Percentiles rank a stretch among this genome's conserved stretches.
Conservation (phyloP, 768 basidiomycete species). For the Lentinula sp. region DNA sequence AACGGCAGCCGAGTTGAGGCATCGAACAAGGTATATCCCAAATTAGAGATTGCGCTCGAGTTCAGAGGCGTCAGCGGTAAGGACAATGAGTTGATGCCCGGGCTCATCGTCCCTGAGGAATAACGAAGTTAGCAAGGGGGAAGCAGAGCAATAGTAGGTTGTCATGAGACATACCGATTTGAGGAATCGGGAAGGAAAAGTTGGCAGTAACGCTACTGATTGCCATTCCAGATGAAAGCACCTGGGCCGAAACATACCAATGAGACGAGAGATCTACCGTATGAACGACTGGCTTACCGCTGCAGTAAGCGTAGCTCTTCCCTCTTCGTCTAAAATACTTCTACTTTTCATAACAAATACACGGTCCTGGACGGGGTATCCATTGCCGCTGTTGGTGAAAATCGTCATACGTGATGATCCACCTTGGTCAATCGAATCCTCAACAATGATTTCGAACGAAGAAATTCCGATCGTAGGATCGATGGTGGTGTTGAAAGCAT, state of each 20-base stretch:
- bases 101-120: not conserved
- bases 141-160: not conserved
- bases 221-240: not conserved
- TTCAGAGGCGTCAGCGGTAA: not conserved
- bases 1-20: not conserved
- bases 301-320: not conserved
- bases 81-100: not conserved
- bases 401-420: not conserved
- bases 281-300: not conserved
- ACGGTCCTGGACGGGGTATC: not conserved
- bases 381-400: not conserved
- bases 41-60: not conserved
- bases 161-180: not conserved
- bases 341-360: not conserved
- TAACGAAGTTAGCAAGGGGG: not conserved
- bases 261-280: not conserved
- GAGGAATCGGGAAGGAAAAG: not conserved
- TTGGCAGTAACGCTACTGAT: not conserved
- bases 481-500: slow-evolving; percentile 9
- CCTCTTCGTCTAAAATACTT: slow-evolving; percentile 2
- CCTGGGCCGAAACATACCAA: not conserved
- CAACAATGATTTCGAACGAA: slow-evolving; percentile 2
- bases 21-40: not conserved
- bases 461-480: slow-evolving; percentile 8
- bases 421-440: not conserved